Evolutionary conservation across 371 early-diverging fungal species (phyloP).

Genomic region (Smittium culicis): DNA sequence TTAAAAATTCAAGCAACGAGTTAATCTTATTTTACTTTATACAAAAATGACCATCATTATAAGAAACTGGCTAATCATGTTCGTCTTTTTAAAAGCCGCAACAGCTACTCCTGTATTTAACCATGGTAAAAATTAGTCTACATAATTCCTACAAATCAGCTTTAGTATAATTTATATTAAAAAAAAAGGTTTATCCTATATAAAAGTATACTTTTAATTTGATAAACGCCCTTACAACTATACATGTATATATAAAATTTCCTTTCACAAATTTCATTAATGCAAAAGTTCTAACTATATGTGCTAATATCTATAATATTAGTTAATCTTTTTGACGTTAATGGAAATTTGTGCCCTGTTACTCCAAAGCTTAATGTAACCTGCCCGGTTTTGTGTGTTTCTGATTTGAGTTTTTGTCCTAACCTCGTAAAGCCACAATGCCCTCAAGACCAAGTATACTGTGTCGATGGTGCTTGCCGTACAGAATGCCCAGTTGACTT

Average conservation of each 20-base stretch:
- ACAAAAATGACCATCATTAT: not conserved
- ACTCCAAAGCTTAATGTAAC: slow-evolving; percentile 17
- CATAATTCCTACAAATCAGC: no score
- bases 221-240: no score
- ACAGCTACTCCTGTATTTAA: not conserved
- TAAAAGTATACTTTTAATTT: no score
- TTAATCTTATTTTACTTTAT: no score
- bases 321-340: slow-evolving; percentile 28
- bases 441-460: slow-evolving; percentile 16
- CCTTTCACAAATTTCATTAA: no score
- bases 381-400: slow-evolving; percentile 25
- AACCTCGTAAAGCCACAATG: slow-evolving; percentile 15
- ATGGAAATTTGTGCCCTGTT: slow-evolving; percentile 23
- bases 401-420: slow-evolving; percentile 22
- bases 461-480: slow-evolving; percentile 31
- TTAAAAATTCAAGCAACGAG: no score
- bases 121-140: not conserved
- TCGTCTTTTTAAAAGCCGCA: not conserved
- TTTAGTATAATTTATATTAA: no score
- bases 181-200: no score
- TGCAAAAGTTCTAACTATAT: slow-evolving; percentile 2
- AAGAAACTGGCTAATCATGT: not conserved
- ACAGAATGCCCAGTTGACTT: slow-evolving; percentile 13
- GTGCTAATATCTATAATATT: slow-evolving; percentile 5
- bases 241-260: no score